Evolutionary conservation across 2,329 filamentous ascomycete species (phyloP), one percentile per base, ranked within the genome.

Genomic region (Hansfordia pulvinata): DNA sequence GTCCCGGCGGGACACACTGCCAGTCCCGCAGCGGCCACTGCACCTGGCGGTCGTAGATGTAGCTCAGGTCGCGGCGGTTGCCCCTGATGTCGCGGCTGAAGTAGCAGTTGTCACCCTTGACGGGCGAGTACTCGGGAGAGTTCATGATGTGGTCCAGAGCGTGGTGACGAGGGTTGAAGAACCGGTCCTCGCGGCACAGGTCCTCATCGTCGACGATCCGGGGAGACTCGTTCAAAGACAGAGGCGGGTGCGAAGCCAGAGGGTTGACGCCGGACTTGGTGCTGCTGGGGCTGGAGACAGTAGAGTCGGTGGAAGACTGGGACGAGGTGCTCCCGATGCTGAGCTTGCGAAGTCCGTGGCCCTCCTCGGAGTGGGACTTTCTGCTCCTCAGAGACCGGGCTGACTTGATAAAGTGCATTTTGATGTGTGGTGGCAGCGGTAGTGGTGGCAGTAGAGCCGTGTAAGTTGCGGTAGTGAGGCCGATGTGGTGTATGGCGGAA

Each of bases 1-100:
- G 25, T 9, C 40, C 39, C 2, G 43, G 40, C 10, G 43, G 43
- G 10, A 49, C 40, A 4, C 35, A 21, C 27, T 50, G 45, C 44
- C 47, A 49, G 33, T 50, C 45, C 28, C 47, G 46, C 8, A 50
- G 35, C 1, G 47, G 47, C 47, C 46, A 50, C 26, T 49, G 44
- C 2, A 34, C 28, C 9, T 33, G 28, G 32, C 43, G 39, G 20
- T 47, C 39, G 26, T 48, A 47, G n/a, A 40, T 30, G 20, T 49
- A 46, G 4, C 43, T 35, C 7, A 17, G n/a, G n/a, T n/a, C n/a
- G n/a, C n/a, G n/a, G n/a, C n/a, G n/a, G n/a, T n/a, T n/a, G n/a
- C 36, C 33, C 20, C 20, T 21, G 6, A 21, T 18, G 10, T 45
- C 33, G 14, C 39, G 32, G 21, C 36, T 32, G 26, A 44, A 42